A percentile compares a stretch with the other conserved stretches of the same genome.
These are phyloP conservation scores for Geosmithia putterillii DNA, from an alignment of 2,329 filamentous ascomycete genomes.

Conservation along the genomic window DNA sequence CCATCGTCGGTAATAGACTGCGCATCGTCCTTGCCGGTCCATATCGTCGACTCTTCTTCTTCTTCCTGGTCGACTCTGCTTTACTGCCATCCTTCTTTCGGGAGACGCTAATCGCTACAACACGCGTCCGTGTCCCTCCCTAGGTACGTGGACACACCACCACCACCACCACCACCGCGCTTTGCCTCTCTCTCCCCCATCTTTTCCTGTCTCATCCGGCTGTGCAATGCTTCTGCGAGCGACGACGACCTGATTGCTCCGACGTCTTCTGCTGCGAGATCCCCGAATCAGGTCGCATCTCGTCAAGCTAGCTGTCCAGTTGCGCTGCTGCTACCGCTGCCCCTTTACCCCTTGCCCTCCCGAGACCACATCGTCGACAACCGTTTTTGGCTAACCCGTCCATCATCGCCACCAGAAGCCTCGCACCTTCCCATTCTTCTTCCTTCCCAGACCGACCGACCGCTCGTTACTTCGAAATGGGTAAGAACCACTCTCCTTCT, in stretches of 20 bases:
- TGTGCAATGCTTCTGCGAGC: too few relatives aligned
- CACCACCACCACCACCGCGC: too few relatives aligned
- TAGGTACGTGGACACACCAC: conserved; percentile 1
- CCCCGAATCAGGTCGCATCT: background rate
- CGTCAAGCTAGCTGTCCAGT: background rate
- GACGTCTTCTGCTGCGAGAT: background rate
- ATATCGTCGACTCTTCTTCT: conserved; percentile 2
- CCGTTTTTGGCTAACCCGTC: conserved; percentile 8
- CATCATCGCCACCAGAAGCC: conserved; percentile 12
- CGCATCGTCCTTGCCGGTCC: conserved; percentile 1
- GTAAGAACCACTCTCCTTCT: conserved; percentile 16
- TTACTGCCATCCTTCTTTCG: conserved; percentile 1
- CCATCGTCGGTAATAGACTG: background rate
- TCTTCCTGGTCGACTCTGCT: conserved; percentile 3
- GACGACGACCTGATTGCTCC: background rate
- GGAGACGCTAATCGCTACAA: conserved; percentile 1
- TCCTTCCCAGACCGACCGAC: conserved; percentile 14
- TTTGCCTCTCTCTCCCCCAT: background rate
- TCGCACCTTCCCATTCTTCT: conserved; percentile 15
- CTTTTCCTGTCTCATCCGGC: too few relatives aligned
- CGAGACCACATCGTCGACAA: too few relatives aligned
- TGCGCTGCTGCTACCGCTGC: background rate
- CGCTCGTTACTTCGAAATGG: conserved; percentile 27
- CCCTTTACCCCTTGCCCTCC: conserved; percentile 3
- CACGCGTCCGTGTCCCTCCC: conserved; percentile 3